Conservation (phyloP, 2,329 filamentous ascomycete species). For the Fusarium citri region DNA sequence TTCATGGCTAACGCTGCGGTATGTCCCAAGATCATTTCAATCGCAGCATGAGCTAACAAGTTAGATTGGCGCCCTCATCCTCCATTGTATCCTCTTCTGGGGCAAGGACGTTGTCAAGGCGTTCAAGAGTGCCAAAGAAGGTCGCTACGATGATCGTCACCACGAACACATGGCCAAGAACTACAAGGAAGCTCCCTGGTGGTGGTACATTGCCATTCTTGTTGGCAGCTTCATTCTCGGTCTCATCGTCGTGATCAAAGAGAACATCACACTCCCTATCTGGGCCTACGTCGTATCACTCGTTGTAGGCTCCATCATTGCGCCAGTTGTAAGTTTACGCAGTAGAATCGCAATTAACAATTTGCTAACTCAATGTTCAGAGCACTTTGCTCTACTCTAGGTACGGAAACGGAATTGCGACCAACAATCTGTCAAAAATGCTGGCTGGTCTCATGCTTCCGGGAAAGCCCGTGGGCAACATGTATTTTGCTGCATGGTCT, state of each 20-base stretch:
- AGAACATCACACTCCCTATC: conserved; percentile 58
- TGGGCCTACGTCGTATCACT: conserved; percentile 62
- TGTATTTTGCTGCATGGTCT: conserved; percentile 70
- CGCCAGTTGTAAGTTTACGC: conserved; percentile 57
- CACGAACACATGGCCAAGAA: conserved; percentile 63
- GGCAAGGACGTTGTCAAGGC: conserved; percentile 62
- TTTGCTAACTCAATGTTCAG: conserved; percentile 47
- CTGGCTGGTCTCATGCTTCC: conserved; percentile 64
- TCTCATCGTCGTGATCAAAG: conserved; percentile 58
- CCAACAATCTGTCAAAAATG: conserved; percentile 70
- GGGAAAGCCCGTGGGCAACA: conserved; percentile 64
- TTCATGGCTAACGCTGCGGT: conserved; percentile 69
- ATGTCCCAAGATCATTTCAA: conserved; percentile 40
- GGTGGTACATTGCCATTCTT: conserved; percentile 60
- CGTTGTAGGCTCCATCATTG: conserved; percentile 58
- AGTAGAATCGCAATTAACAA: too few species aligned
- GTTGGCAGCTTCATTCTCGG: conserved; percentile 59
- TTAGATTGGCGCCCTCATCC: conserved; percentile 66
- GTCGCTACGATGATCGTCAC: conserved; percentile 62
- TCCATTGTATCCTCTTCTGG: conserved; percentile 67
- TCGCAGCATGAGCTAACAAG: neutral
- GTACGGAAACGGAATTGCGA: conserved; percentile 68
- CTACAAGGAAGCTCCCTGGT: conserved; percentile 63
- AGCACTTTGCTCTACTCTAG: conserved; percentile 64
- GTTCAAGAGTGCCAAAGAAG: conserved; percentile 59